Evolutionary conservation across 163 green algal species (phyloP).

Genomic region (Coccomyxa subellipsoidea): DNA sequence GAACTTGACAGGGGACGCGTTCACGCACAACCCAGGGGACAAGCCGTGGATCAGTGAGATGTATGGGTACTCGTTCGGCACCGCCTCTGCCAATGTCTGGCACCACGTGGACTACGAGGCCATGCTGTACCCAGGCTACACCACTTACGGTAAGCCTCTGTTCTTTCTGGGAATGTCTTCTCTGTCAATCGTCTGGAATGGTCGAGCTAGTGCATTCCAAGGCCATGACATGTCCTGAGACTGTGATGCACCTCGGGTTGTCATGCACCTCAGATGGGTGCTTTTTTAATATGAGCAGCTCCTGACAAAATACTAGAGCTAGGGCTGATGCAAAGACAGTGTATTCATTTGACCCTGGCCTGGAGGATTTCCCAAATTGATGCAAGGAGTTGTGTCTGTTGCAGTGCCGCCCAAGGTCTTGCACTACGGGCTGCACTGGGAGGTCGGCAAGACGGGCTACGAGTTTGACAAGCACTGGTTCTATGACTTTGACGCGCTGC

Average conservation of each 20-base stretch:
- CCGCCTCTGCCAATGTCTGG: slow-evolving; percentile 54
- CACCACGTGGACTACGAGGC: slow-evolving; percentile 48
- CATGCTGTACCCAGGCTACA: slow-evolving; percentile 79
- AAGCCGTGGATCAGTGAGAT: slow-evolving; percentile 94
- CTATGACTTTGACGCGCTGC: slow-evolving; percentile 40
- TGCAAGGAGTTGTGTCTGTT: too few relatives aligned
- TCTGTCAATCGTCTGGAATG: background rate
- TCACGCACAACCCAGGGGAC: slow-evolving; percentile 66
- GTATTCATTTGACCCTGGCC: too few relatives aligned
- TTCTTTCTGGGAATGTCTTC: too few relatives aligned
- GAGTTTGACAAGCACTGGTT: slow-evolving; percentile 58
- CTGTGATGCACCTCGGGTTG: background rate
- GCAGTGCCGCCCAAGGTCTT: slow-evolving; percentile 39
- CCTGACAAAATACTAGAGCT: too few relatives aligned
- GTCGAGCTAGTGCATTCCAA: background rate
- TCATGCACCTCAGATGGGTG: background rate
- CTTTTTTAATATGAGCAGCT: too few relatives aligned
- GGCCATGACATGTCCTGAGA: background rate
- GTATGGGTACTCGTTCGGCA: slow-evolving; percentile 67
- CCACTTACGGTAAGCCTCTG: background rate
- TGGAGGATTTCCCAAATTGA: too few relatives aligned
- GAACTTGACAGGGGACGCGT: slow-evolving; percentile 85
- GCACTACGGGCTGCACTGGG: slow-evolving; percentile 47
- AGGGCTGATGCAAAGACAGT: too few relatives aligned
- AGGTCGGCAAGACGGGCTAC: slow-evolving; percentile 29